Evolutionary conservation across 2,329 filamentous ascomycete species (phyloP), one percentile per base, ranked within the genome.

Genomic region (Coniosporium tulheliwenetii): DNA sequence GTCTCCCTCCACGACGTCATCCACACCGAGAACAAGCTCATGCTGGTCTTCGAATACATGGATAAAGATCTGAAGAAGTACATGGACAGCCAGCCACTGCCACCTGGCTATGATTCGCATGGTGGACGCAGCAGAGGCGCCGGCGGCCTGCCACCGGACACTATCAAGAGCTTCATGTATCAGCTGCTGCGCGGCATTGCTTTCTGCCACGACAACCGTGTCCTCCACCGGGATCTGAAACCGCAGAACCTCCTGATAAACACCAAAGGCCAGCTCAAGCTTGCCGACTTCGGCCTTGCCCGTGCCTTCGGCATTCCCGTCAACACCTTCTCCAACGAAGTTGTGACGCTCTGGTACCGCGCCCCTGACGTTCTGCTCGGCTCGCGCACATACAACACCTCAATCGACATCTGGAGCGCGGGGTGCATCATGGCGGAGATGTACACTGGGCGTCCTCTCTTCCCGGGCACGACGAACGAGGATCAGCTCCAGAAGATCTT

Each of bases 371-470:
- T 98, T 37, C 73, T 98, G 39, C 74, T 98, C 37, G 91, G 91
- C 40, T 91, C 83, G 53, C 72, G 91, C 48, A 96, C 91, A 15
- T 98, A 98, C 67, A 98, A 94, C 64, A 98, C 91, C n/a, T 93
- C 85, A 64, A 96, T 98, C 60, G 91, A 98, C 56, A 96, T 98
- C 58, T 98, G 91, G 91, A 94, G 85, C 5, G 91, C 91, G 5
- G 91, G 91, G 42, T 98, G 91, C 62, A 98, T 98, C 69, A 96
- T 98, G 91, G 91, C 91, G 8, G 91, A 98, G 64, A 95, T 98
- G 86, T 96, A 93, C 62, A 95, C 89, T 0, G 91, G 91, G 3
- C 76, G 91, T 13, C 91, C 91, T 0, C 73, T 98, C 5, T 98
- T 98, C 66, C 91, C 91, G 0, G 91, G 91, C 43, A 98, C 91